phyloP scores from a whole-genome alignment of 2,329 filamentous ascomycete genomes.

The Cryphonectria japonica region DNA sequence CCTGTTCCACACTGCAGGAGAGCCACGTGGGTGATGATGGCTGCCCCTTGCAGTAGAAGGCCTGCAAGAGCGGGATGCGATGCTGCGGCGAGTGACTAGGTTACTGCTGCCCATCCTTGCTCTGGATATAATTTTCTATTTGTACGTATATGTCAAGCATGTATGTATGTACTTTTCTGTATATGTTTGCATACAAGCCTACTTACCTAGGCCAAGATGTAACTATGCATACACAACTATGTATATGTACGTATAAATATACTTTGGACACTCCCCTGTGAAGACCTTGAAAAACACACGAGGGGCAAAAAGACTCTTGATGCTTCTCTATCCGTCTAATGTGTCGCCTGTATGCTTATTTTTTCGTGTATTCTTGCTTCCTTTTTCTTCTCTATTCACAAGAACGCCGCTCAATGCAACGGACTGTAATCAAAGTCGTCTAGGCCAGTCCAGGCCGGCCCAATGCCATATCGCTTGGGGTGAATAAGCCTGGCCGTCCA shows the following conservation, averaged over 20 bases:
- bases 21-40: not conserved
- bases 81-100: not conserved
- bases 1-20: not conserved
- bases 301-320: not conserved
- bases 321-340: not conserved
- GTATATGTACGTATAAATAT: not conserved
- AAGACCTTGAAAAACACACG: not conserved
- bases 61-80: not conserved
- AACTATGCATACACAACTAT: not conserved
- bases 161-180: not conserved
- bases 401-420: slow-evolving; percentile 7
- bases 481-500: slow-evolving; percentile 2
- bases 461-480: not conserved
- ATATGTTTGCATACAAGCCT: not conserved
- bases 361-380: not conserved
- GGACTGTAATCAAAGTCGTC: slow-evolving; percentile 9
- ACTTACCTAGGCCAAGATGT: too few species aligned
- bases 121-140: not conserved
- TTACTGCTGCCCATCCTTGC: not conserved
- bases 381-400: not conserved
- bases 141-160: not conserved
- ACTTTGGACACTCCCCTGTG: not conserved
- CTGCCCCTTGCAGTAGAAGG: not conserved
- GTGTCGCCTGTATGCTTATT: not conserved
- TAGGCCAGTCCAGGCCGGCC: slow-evolving; percentile 4